These are phyloP conservation scores for Globisporangium ultimum DNA, from an alignment of 352 stramenopile genomes.

Conservation along the genomic window DNA sequence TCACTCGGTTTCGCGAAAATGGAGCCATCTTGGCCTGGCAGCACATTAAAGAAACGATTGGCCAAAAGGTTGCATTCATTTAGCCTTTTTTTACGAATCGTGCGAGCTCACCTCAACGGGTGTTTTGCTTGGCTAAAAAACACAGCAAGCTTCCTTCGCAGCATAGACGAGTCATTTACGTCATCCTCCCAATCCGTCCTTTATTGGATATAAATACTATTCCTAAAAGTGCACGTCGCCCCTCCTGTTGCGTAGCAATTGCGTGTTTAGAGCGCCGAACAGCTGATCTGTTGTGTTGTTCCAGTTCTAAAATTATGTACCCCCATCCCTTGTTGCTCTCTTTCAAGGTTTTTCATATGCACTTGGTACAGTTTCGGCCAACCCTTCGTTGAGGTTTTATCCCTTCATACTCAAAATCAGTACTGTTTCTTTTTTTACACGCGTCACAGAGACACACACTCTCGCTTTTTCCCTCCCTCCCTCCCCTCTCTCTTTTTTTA, in stretches of 20 bases:
- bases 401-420: slow-evolving; percentile 1
- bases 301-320: too few relatives aligned
- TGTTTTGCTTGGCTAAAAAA: too few relatives aligned
- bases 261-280: slow-evolving; percentile 8
- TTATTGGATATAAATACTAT: too few relatives aligned
- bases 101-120: too few relatives aligned
- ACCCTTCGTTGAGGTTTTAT: neutral
- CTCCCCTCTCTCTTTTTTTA: too few relatives aligned
- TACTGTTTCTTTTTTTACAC: slow-evolving; percentile 14
- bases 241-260: neutral
- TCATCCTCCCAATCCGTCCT: neutral
- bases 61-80: too few relatives aligned
- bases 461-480: neutral
- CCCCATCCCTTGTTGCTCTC: neutral
- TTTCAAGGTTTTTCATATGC: neutral
- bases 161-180: slow-evolving; percentile 6
- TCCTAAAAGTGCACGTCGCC: neutral
- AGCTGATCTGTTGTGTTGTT: neutral
- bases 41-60: too few relatives aligned
- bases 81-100: too few relatives aligned
- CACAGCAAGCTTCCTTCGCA: neutral
- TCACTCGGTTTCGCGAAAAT: too few relatives aligned
- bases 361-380: too few relatives aligned
- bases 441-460: neutral
- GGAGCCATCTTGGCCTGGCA: too few relatives aligned